These are phyloP conservation scores for Dactylellina drechsleri DNA, from an alignment of 2,329 filamentous ascomycete species.

Conservation along the genomic window DNA sequence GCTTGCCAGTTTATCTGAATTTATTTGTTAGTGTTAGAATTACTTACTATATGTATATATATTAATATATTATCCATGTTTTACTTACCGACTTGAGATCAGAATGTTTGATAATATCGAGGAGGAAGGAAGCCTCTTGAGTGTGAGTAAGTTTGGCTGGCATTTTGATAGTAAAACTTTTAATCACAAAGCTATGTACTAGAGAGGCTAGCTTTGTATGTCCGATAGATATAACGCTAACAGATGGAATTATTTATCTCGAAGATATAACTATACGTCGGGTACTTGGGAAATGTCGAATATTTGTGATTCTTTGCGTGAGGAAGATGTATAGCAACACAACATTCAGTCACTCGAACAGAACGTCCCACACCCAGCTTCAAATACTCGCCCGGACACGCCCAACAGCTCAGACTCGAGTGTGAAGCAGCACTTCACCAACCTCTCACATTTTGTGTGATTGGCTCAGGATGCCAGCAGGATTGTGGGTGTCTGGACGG, in stretches of 20 bases:
- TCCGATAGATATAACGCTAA: too few relatives aligned
- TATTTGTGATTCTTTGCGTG: slow-evolving; percentile 30
- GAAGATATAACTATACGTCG: too few relatives aligned
- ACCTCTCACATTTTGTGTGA: slow-evolving; percentile 40
- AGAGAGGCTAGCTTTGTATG: not conserved
- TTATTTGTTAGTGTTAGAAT: not conserved
- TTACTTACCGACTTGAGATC: slow-evolving; percentile 53
- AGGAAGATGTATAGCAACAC: slow-evolving; percentile 15
- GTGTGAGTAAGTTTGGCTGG: slow-evolving; percentile 51
- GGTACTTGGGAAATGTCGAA: slow-evolving; percentile 3
- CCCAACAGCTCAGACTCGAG: not conserved
- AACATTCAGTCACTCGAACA: slow-evolving; percentile 30
- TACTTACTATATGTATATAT: not conserved
- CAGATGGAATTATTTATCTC: too few relatives aligned
- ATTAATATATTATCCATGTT: not conserved
- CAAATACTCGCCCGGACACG: slow-evolving; percentile 29
- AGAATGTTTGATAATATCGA: slow-evolving; percentile 52
- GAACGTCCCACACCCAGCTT: slow-evolving; percentile 24
- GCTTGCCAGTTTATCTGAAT: slow-evolving; percentile 51
- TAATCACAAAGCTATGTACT: not conserved
- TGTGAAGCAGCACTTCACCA: slow-evolving; percentile 14
- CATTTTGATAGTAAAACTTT: slow-evolving; percentile 18
- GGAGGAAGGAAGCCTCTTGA: slow-evolving; percentile 49
- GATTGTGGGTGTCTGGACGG: slow-evolving; percentile 21
- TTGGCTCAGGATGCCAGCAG: not conserved